These are phyloP conservation scores for maize (Zea mays) DNA, from an alignment of 176 grass and related monocot genomes.

Conservation along the genomic window DNA sequence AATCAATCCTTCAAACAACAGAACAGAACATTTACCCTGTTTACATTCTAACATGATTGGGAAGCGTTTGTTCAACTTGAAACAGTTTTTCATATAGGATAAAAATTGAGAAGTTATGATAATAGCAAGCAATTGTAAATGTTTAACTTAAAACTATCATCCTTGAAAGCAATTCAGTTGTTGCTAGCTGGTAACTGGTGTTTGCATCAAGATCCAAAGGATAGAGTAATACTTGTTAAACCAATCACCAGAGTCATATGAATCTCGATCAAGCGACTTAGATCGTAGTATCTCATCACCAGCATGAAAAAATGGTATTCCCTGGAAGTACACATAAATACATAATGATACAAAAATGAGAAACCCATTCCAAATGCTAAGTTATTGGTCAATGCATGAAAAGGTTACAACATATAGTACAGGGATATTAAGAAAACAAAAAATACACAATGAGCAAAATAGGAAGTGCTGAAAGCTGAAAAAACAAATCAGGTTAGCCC, in stretches of 20 bases:
- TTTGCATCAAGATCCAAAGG: constrained; percentile 26
- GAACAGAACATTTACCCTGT: constrained; percentile 24
- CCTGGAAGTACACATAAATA: constrained; percentile 49
- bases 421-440: neutral
- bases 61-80: neutral
- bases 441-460: neutral
- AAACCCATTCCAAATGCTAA: constrained; percentile 3
- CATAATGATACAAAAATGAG: neutral
- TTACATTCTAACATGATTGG: constrained; percentile 14
- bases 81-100: constrained; percentile 20
- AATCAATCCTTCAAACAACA: constrained; percentile 73
- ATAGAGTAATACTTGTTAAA: constrained; percentile 74
- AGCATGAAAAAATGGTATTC: constrained; percentile 96
- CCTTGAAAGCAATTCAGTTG: neutral
- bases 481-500: constrained; percentile 6
- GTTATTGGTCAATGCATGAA: constrained; percentile 3
- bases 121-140: neutral
- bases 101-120: constrained; percentile 5
- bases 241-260: constrained; percentile 95
- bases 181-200: constrained; percentile 6
- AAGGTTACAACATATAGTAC: neutral
- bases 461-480: constrained; percentile 15
- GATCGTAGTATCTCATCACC: constrained; percentile 90
- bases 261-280: constrained; percentile 97
- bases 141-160: neutral